A percentile compares a stretch with the other conserved stretches of the same genome.
Evolutionary conservation across 805 yeast genomes (phyloP).

Genomic region (Clavispora carvajalis): DNA sequence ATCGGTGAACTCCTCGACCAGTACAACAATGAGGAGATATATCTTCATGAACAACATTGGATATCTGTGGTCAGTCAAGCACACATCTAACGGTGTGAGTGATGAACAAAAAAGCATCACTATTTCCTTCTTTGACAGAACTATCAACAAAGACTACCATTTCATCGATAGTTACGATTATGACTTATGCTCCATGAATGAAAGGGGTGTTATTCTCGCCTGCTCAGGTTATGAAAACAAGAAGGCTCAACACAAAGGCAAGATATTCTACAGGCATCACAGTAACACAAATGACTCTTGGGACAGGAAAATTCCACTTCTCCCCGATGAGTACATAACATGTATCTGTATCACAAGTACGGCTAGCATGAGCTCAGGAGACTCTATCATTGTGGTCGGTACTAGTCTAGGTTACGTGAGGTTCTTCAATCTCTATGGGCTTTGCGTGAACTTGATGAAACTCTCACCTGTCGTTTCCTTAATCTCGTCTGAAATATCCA

Average conservation of each 20-base stretch:
- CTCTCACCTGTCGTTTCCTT: conserved; percentile 68
- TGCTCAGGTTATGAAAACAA: conserved; percentile 23
- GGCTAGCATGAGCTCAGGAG: conserved; percentile 16
- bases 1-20: conserved; percentile 28
- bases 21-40: conserved; percentile 49
- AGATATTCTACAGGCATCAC: conserved; percentile 66
- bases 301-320: conserved; percentile 57
- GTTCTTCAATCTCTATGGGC: conserved; percentile 65
- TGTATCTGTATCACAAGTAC: conserved; percentile 53
- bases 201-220: conserved; percentile 60
- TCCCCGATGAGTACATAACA: conserved; percentile 57
- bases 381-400: conserved; percentile 57
- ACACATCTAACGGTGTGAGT: conserved; percentile 9
- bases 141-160: conserved; percentile 72
- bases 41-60: conserved; percentile 78
- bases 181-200: conserved; percentile 72
- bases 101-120: conserved; percentile 60
- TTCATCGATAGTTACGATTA: conserved; percentile 69
- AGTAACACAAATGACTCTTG: conserved; percentile 58
- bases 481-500: conserved; percentile 53
- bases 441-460: conserved; percentile 65
- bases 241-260: conserved; percentile 23
- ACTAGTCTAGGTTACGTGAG: conserved; percentile 74
- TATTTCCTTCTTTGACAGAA: conserved; percentile 78
- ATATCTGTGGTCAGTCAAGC: conserved; percentile 69